These are phyloP conservation scores for Saraca asoca DNA, from an alignment of 331 rosid species.

Conservation along the genomic window DNA sequence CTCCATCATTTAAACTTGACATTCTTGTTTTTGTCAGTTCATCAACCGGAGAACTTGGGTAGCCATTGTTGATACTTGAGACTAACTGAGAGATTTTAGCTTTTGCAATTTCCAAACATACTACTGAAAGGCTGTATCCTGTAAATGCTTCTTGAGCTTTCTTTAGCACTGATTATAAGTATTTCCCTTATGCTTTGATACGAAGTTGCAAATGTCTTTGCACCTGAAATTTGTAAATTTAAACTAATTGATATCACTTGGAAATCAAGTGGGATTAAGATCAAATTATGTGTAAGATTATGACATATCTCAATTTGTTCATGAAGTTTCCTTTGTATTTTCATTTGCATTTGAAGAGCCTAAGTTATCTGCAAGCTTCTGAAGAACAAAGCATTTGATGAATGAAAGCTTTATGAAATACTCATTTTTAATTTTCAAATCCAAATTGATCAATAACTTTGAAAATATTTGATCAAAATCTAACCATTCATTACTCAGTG, in stretches of 20 bases:
- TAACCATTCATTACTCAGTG: constrained; percentile 63
- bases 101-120: constrained; percentile 67
- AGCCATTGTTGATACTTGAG: constrained; percentile 60
- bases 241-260: no score
- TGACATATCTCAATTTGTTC: constrained; percentile 80
- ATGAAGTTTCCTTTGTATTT: constrained; percentile 70
- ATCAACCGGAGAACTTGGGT: constrained; percentile 70
- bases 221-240: constrained; percentile 52
- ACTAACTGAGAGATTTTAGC: constrained; percentile 79
- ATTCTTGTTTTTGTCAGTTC: constrained; percentile 66
- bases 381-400: constrained; percentile 42
- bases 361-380: constrained; percentile 69
- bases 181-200: constrained; percentile 94
- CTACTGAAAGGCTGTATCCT: constrained; percentile 59
- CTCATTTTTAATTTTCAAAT: constrained; percentile 10
- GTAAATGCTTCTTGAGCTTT: constrained; percentile 86
- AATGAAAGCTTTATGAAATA: constrained; percentile 32
- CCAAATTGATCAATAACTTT: constrained; percentile 13
- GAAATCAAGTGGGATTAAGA: neutral
- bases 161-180: constrained; percentile 70
- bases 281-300: constrained; percentile 1
- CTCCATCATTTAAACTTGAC: constrained; percentile 35
- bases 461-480: constrained; percentile 35
- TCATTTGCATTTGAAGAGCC: constrained; percentile 85
- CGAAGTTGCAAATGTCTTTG: constrained; percentile 83